phyloP scores from a whole-genome alignment of 495 filamentous ascomycete species.

The Terfezia claveryi region DNA sequence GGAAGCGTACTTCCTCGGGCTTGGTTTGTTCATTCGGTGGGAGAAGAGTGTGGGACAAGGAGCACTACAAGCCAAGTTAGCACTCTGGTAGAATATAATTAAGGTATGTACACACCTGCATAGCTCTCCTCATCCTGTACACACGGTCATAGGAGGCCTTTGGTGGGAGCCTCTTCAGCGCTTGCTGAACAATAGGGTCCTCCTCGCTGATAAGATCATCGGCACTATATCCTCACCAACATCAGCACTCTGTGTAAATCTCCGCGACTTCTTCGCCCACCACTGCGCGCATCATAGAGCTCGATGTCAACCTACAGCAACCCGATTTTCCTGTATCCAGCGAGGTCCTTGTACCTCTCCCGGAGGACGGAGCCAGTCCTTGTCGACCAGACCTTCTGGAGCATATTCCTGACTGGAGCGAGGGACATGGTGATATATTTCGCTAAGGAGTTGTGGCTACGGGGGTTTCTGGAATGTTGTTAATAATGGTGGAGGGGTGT shows the following conservation, averaged over 20 bases:
- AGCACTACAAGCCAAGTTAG: conserved; percentile 31
- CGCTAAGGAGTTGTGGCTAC: no score
- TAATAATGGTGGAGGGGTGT: no score
- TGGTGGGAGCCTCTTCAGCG: conserved; percentile 69
- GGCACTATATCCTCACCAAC: conserved; percentile 31
- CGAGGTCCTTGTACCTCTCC: conserved; percentile 60
- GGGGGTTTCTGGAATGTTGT: no score
- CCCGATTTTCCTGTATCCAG: conserved; percentile 84
- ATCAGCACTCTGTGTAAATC: neutral
- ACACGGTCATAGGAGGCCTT: conserved; percentile 91
- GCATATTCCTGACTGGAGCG: neutral
- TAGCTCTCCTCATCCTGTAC: conserved; percentile 83
- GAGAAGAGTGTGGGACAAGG: conserved; percentile 64
- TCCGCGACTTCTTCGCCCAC: neutral
- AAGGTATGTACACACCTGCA: conserved; percentile 40
- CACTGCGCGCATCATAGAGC: neutral
- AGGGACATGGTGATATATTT: neutral
- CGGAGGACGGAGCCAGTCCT: neutral
- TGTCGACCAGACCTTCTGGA: neutral
- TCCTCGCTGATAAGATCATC: conserved; percentile 91
- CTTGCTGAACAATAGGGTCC: conserved; percentile 58
- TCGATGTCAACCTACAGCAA: conserved; percentile 40
- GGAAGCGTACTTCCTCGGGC: conserved; percentile 38
- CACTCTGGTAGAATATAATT: neutral
- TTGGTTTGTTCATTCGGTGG: conserved; percentile 65